Evolutionary conservation across 495 filamentous ascomycete genomes (phyloP), one percentile per base, ranked within the genome.

Genomic region (Penicillium arizonense): DNA sequence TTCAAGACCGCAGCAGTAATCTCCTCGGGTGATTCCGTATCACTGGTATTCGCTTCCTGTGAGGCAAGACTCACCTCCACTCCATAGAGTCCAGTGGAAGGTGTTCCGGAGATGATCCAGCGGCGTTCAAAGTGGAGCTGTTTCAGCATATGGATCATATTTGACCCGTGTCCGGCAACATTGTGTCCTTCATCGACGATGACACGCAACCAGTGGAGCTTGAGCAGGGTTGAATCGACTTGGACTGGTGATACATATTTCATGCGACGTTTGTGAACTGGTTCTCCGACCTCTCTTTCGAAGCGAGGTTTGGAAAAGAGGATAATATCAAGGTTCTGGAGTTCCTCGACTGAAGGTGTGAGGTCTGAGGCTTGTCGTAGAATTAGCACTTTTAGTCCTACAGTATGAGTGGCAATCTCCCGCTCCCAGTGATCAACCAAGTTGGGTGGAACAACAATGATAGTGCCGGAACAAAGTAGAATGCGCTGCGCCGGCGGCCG

Each of bases 111-210:
- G 3, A 96, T 88, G 13, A 96, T 81, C 93, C 93, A 97, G 18
- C 87, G 82, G 10, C 89, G 79, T 32, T 90, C 82, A 20, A 90
- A 78, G 28, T 82, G 77, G 5, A 97, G 74, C 42, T 79, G 76
- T 18, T 87, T 80, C 0, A 93, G 72, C 8, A 90, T 78, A 26
- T 79, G 74, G 34, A 87, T 80, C 34, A 91, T 76, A 50, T 78
- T 82, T 33, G 73, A 72, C 12, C 79, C 81, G 14, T 72, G 67
- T 5, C 79, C 74, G 0, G 87, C 87, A 36, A 96, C 83, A 37
- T 81, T 86, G 63, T 97, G 91, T 1, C 93, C 93, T 77, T 97
- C 93, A 49, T 97, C 93, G 30, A 95, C 85, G 33, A 97, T 91
- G 38, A 93, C 81, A 11, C 93, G 82, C 52, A 96, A 82, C 77